These are phyloP conservation scores for Pseudogymnoascus sp. DNA, from an alignment of 2,329 filamentous ascomycete species.

Conservation along the genomic window DNA sequence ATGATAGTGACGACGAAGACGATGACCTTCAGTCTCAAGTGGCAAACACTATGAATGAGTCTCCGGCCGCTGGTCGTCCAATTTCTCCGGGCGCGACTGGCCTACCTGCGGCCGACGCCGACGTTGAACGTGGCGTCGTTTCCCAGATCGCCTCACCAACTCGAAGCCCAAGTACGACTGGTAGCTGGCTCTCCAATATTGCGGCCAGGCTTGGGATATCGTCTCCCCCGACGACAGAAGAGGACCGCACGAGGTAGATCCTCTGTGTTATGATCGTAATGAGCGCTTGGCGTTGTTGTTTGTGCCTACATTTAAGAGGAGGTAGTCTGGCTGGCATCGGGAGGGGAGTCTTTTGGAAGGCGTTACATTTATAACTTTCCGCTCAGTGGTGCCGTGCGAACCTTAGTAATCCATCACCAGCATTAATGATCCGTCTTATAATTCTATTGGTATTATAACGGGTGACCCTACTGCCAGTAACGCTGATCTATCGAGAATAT, in stretches of 20 bases:
- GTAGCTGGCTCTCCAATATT: neutral
- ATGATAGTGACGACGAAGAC: conserved; percentile 32
- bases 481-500: neutral
- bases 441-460: neutral
- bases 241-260: conserved; percentile 5
- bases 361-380: neutral
- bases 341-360: neutral
- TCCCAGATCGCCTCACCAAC: neutral
- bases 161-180: neutral
- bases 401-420: conserved; percentile 2
- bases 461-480: neutral
- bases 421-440: neutral
- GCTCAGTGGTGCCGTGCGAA: neutral
- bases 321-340: neutral
- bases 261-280: neutral
- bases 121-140: conserved; percentile 33
- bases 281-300: neutral
- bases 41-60: neutral
- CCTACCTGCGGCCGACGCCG: conserved; percentile 29
- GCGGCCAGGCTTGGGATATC: neutral
- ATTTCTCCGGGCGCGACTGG: neutral
- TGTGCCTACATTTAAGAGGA: neutral
- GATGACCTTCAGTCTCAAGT: conserved; percentile 19
- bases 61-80: neutral
- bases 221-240: neutral